Conservation (phyloP, 2,329 filamentous ascomycete genomes). For the Cladosporium halotolerans region DNA sequence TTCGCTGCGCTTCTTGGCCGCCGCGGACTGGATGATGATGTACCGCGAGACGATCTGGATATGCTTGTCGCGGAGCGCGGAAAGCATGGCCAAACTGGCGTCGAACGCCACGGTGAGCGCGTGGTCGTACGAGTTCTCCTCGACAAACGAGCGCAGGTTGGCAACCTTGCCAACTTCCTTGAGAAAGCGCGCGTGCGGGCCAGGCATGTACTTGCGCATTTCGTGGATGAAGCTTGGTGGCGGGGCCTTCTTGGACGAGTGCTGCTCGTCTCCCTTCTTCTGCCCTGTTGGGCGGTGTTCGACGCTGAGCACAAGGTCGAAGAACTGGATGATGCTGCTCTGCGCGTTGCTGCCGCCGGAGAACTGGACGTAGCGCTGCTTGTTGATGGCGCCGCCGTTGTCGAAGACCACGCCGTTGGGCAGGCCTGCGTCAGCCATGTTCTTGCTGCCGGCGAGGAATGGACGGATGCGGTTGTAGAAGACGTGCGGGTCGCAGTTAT, state of each 20-base stretch:
- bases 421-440: conserved; percentile 90
- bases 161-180: conserved; percentile 70
- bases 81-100: conserved; percentile 75
- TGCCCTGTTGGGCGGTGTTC: conserved; percentile 86
- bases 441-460: conserved; percentile 92
- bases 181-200: conserved; percentile 82
- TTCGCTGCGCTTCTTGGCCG: conserved; percentile 50
- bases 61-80: conserved; percentile 80
- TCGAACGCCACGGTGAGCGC: conserved; percentile 78
- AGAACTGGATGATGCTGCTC: conserved; percentile 94
- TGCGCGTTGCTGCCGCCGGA: conserved; percentile 95
- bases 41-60: conserved; percentile 95
- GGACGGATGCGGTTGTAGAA: conserved; percentile 97
- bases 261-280: conserved; percentile 39
- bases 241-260: conserved; percentile 39
- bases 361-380: conserved; percentile 68
- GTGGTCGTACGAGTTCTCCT: conserved; percentile 53
- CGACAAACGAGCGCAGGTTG: conserved; percentile 82
- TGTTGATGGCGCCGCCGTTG: conserved; percentile 49
- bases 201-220: conserved; percentile 97
- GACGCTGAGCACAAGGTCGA: conserved; percentile 84
- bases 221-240: conserved; percentile 82
- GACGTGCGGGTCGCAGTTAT: conserved; percentile 86
- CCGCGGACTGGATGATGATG: conserved; percentile 81
- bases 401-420: conserved; percentile 85